Evolutionary conservation across 805 yeast genomes (phyloP), one percentile per base, ranked within the genome.

Genomic region (Wickerhamomyces chaumierensis): DNA sequence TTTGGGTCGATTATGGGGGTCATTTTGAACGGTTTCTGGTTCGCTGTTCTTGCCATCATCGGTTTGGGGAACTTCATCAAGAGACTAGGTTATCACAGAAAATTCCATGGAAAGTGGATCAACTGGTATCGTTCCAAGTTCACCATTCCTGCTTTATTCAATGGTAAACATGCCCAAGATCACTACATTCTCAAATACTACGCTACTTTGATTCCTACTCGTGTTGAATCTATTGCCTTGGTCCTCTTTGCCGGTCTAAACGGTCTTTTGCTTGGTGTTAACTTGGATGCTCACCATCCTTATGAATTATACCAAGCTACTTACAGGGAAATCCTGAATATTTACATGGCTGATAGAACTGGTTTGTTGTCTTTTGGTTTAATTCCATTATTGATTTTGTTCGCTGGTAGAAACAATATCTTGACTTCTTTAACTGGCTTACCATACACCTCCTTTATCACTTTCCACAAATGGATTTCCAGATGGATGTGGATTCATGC

Each of bases 401-500:
- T 82, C 52, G 79, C 84, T 5, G 81, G 86, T 14, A 62, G 94
- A 47, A 83, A 81, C 57, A 83, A 79, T 54, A 61, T 83, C 29
- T 52, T 82, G 43, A 71, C 69, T 42, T 61, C 59, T 48, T 38
- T 78, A 8, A 74, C 90, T 0, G 83, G 85, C 8, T 67, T 85
- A 66, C 63, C 75, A 4, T 78, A 71, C 48, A 61, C 78, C 5
- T 66, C 80, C 3, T 78, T 82, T 58, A 68, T 79, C 44, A 58
- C 67, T 29, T 71, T 73, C 51, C 95, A 85, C 57, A 78, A 73
- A 55, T 78, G 80, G 77, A 57, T 66, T 18, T 73, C 77, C 2
- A 56, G 81, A 40, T 48, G 66, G 1, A 57, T 64, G 47, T 56
- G 43, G 34, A 33, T 47, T 11, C 47, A 47, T 31, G 54, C 53